Evolutionary conservation across 257 asterid genomes (phyloP).

Genomic region (Solanum bulbocastanum): DNA sequence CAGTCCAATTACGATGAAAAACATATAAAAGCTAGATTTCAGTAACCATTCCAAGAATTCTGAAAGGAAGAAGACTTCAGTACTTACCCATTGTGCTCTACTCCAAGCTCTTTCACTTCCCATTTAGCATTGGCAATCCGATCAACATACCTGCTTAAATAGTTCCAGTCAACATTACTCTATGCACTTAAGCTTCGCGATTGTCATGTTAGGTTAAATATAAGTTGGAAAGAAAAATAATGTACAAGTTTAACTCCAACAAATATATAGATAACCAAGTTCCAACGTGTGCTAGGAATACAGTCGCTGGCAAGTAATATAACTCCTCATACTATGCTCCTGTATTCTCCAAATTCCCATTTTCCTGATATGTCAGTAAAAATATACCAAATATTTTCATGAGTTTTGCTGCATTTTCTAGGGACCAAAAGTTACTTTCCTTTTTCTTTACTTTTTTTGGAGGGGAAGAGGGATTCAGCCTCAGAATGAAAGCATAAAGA

Average conservation of each 20-base stretch:
- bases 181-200: background rate
- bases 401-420: background rate
- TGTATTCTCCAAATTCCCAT: background rate
- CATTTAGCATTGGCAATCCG: slow-evolving; percentile 86
- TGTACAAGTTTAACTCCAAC: background rate
- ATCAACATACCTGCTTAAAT: slow-evolving; percentile 82
- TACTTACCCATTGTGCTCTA: slow-evolving; percentile 95
- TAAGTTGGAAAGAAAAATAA: background rate
- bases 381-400: background rate
- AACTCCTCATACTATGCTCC: background rate
- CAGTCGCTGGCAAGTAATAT: background rate
- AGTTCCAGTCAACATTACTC: slow-evolving; percentile 2
- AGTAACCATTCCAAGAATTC: background rate
- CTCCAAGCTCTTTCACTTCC: slow-evolving; percentile 97
- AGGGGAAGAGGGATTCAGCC: background rate
- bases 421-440: background rate
- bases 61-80: background rate
- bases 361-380: background rate
- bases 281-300: background rate
- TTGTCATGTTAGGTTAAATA: background rate
- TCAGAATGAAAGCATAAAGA: background rate
- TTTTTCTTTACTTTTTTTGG: background rate
- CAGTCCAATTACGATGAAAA: background rate
- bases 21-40: background rate
- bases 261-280: background rate